Conservation (phyloP, 208 protist species). For the Baffinella frigidus region DNA sequence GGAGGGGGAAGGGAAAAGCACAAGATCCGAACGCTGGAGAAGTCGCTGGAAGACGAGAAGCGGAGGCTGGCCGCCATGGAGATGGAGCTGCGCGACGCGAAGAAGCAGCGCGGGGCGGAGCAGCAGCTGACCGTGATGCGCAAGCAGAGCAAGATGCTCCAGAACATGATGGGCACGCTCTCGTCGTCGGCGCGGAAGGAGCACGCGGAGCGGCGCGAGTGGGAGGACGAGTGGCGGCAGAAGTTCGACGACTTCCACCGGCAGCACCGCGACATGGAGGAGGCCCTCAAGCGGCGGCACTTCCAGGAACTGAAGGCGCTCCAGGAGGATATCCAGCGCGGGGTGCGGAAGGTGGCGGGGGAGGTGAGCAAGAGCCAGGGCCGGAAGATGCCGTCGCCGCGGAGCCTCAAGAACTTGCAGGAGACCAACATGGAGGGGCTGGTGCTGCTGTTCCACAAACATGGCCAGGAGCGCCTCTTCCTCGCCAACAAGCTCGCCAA, state of each 20-base stretch:
- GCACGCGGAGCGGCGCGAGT: not conserved
- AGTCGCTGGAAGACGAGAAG: constrained; percentile 34
- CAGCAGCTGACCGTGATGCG: not conserved
- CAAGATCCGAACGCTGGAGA: not conserved
- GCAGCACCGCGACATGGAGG: constrained; percentile 25
- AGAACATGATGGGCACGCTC: constrained; percentile 2
- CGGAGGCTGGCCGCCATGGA: constrained; percentile 17
- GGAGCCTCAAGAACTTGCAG: not conserved
- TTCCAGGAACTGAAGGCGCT: constrained; percentile 30
- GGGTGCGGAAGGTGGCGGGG: not conserved
- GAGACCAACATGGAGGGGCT: not conserved
- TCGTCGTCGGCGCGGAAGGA: not conserved
- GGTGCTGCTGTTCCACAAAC: not conserved
- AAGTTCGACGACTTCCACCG: not conserved
- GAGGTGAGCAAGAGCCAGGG: not conserved
- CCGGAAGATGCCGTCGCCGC: not conserved
- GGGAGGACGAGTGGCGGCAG: constrained; percentile 18
- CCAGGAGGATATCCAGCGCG: not conserved
- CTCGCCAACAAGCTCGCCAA: constrained; percentile 11
- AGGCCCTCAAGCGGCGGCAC: not conserved
- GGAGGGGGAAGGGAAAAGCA: too few species aligned
- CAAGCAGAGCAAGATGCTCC: not conserved
- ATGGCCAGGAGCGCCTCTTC: not conserved
- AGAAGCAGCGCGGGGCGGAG: not conserved
- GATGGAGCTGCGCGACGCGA: not conserved